phyloP scores from a whole-genome alignment of 495 filamentous ascomycete genomes.

The Lentithecium fluviatile region DNA sequence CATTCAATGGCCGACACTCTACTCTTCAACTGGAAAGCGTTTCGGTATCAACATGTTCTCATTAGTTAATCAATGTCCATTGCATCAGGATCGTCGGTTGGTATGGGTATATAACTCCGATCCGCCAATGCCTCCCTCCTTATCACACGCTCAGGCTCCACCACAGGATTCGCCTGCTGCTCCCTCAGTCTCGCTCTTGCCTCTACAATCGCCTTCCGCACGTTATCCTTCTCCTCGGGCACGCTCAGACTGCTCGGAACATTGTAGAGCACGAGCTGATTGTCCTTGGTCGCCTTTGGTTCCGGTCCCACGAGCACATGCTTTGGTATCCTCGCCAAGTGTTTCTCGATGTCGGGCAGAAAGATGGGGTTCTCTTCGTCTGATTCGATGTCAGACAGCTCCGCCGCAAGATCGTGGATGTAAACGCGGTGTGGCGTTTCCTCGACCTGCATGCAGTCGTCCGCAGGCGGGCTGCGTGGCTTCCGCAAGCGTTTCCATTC shows the following conservation, averaged over 20 bases:
- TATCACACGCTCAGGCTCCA: constrained; percentile 8
- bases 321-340: constrained; percentile 69
- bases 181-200: constrained; percentile 66
- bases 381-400: constrained; percentile 65
- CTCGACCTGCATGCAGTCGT: constrained; percentile 80
- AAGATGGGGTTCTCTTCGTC: constrained; percentile 61
- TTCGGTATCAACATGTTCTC: too few relatives aligned
- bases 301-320: constrained; percentile 54
- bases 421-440: constrained; percentile 83
- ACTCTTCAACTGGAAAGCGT: neutral
- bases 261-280: constrained; percentile 77
- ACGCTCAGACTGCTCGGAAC: constrained; percentile 74
- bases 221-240: constrained; percentile 73
- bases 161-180: constrained; percentile 39
- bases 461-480: constrained; percentile 22
- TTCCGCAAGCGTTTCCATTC: constrained; percentile 1
- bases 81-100: constrained; percentile 57
- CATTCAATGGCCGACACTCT: neutral
- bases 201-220: constrained; percentile 83
- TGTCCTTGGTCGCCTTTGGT: constrained; percentile 47
- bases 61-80: constrained; percentile 66
- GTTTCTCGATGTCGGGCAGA: constrained; percentile 79
- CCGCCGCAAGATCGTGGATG: constrained; percentile 85
- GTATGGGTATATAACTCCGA: constrained; percentile 17
- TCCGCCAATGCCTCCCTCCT: constrained; percentile 23